These are phyloP conservation scores for Rhododendron ovatum DNA, from an alignment of 148 eudicot species.

Conservation along the genomic window DNA sequence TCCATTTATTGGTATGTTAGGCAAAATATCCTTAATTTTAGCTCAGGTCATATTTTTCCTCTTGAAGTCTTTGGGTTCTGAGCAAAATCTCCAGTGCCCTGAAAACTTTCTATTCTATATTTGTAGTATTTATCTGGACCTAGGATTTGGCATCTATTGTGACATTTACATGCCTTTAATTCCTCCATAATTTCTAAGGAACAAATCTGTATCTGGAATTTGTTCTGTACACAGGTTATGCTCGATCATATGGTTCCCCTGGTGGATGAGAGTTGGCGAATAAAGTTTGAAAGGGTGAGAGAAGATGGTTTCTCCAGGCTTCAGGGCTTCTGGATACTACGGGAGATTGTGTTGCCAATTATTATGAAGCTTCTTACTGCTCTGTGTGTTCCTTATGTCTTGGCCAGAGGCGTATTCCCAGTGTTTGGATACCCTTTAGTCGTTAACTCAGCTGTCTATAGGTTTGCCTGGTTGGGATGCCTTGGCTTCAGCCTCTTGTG, in stretches of 20 bases:
- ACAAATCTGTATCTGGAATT: not conserved
- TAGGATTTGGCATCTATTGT: not conserved
- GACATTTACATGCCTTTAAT: no score
- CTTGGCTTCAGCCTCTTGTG: constrained; percentile 61
- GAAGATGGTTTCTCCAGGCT: constrained; percentile 91
- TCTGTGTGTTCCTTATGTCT: constrained; percentile 84
- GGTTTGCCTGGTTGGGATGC: constrained; percentile 96
- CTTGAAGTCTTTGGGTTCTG: not conserved
- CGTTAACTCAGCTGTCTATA: constrained; percentile 87
- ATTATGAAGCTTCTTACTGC: constrained; percentile 87
- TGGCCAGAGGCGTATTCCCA: constrained; percentile 87
- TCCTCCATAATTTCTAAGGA: not conserved
- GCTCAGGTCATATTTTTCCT: not conserved
- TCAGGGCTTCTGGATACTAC: constrained; percentile 83
- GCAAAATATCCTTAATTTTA: not conserved
- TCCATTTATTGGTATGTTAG: not conserved
- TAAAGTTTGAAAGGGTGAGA: constrained; percentile 90
- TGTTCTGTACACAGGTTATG: constrained; percentile 59
- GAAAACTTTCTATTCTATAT: not conserved
- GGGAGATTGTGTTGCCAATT: constrained; percentile 88
- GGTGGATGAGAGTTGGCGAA: constrained; percentile 84
- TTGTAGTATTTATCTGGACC: not conserved
- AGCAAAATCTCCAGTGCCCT: not conserved
- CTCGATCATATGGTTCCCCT: constrained; percentile 87
- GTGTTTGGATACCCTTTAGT: constrained; percentile 80